Percentiles rank a stretch among this genome's conserved stretches.
Conservation (phyloP, 768 basidiomycete species). For the Leccinellum albellum region DNA sequence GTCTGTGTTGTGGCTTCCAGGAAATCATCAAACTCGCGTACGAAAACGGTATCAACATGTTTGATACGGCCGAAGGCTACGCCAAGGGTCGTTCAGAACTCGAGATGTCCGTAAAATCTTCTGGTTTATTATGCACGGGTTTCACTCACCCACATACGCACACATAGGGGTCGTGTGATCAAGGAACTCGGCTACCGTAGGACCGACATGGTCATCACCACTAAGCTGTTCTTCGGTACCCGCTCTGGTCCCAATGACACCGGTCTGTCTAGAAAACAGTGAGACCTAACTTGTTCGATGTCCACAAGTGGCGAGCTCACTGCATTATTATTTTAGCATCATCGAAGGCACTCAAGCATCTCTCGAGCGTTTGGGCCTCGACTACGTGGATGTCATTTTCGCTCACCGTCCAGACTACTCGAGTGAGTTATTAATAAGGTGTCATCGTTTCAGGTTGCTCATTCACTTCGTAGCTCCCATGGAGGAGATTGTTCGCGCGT, state of each 20-base stretch:
- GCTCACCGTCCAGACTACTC: slow-evolving; percentile 46
- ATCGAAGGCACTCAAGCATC: slow-evolving; percentile 53
- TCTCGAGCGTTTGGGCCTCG: slow-evolving; percentile 47
- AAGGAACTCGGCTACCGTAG: slow-evolving; percentile 50
- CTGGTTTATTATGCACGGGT: neutral
- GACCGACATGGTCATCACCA: slow-evolving; percentile 49
- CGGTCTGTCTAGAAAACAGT: slow-evolving; percentile 35
- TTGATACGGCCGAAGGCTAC: slow-evolving; percentile 47
- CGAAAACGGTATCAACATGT: slow-evolving; percentile 50
- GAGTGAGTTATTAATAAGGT: neutral
- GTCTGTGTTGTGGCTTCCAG: slow-evolving; percentile 15
- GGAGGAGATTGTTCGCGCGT: slow-evolving; percentile 58
- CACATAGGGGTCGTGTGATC: slow-evolving; percentile 46
- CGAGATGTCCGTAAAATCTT: slow-evolving; percentile 43
- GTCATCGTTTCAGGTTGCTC: neutral
- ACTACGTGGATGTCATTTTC: slow-evolving; percentile 50
- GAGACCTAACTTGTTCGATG: neutral
- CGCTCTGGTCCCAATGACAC: slow-evolving; percentile 42
- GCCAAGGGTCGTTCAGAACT: slow-evolving; percentile 46
- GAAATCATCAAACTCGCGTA: slow-evolving; percentile 55
- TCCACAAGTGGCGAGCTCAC: neutral
- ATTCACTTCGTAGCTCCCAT: slow-evolving; percentile 32
- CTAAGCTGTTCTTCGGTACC: slow-evolving; percentile 58
- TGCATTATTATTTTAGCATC: slow-evolving; percentile 32
- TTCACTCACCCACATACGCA: neutral